phyloP scores from a whole-genome alignment of 2,329 filamentous ascomycete species.

The Xylaria sp. region DNA sequence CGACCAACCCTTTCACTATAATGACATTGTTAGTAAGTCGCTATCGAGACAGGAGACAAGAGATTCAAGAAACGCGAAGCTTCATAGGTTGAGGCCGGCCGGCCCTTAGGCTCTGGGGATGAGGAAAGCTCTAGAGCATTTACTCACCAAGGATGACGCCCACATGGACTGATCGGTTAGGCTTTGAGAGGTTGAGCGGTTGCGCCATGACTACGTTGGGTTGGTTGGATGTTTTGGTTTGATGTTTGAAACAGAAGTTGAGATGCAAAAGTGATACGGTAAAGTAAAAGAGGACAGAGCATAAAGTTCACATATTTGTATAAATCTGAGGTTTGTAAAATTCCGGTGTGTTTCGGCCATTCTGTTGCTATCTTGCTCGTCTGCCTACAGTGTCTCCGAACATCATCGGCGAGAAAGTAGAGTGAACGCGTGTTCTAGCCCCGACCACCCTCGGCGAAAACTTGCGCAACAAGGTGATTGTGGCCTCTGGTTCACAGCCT shows the following conservation, averaged over 20 bases:
- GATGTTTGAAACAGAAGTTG: not conserved
- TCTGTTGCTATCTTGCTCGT: not conserved
- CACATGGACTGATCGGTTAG: conserved; percentile 19
- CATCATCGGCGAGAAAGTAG: conserved; percentile 6
- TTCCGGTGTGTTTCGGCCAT: not conserved
- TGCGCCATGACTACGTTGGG: conserved; percentile 19
- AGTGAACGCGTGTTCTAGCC: conserved; percentile 1
- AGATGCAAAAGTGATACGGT: not conserved
- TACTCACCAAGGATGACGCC: conserved; percentile 24
- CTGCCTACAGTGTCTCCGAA: not conserved
- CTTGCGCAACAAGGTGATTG: not conserved
- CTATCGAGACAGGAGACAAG: not conserved
- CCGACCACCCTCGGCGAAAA: conserved; percentile 20
- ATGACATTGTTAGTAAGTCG: not conserved
- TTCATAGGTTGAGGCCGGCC: not conserved
- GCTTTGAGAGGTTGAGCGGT: conserved; percentile 14
- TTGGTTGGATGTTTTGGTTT: not conserved
- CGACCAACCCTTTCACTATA: conserved; percentile 15
- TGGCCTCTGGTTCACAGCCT: not conserved
- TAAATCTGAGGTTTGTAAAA: not conserved
- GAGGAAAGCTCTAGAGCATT: not conserved
- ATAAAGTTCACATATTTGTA: not conserved
- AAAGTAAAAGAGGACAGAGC: not conserved
- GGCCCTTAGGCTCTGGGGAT: not conserved
- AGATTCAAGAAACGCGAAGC: not conserved